Percentiles rank a stretch among this genome's conserved stretches.
Conservation (phyloP, 148 eudicot genomes). For the Rheum nobile region DNA sequence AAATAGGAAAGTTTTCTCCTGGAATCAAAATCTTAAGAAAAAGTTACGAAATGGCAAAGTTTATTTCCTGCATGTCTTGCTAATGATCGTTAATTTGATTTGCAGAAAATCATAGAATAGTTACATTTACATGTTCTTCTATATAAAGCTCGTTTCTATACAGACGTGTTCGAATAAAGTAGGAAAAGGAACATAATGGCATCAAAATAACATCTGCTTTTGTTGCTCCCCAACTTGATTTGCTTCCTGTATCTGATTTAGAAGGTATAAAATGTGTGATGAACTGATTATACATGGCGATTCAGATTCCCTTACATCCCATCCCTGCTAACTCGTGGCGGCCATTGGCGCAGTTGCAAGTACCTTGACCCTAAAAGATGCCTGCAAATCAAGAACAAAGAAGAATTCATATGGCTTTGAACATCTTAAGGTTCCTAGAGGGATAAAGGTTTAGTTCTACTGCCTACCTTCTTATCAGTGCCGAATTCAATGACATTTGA, state of each 20-base stretch:
- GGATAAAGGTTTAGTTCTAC: neutral
- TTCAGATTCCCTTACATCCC: neutral
- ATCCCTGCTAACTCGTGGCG: neutral
- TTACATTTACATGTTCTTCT: neutral
- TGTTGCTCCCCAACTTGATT: neutral
- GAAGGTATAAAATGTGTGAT: neutral
- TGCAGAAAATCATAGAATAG: neutral
- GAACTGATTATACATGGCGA: neutral
- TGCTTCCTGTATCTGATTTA: neutral
- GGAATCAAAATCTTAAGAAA: too few species aligned
- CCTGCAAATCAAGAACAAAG: conserved; percentile 22
- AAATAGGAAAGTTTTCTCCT: too few species aligned
- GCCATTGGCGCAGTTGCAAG: conserved; percentile 14
- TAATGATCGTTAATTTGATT: too few species aligned
- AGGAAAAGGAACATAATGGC: neutral
- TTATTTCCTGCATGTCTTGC: too few species aligned
- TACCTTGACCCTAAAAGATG: conserved; percentile 46
- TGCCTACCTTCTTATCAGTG: conserved; percentile 49
- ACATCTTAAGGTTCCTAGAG: neutral
- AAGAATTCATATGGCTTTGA: neutral
- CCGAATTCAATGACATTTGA: conserved; percentile 72
- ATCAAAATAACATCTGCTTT: neutral
- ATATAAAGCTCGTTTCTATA: neutral
- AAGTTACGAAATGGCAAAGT: too few species aligned
- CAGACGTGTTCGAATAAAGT: neutral